Evolutionary conservation across 225 moss, liverwort and hornwort species (phyloP).

Genomic region (Thuidium tamariscinum): DNA sequence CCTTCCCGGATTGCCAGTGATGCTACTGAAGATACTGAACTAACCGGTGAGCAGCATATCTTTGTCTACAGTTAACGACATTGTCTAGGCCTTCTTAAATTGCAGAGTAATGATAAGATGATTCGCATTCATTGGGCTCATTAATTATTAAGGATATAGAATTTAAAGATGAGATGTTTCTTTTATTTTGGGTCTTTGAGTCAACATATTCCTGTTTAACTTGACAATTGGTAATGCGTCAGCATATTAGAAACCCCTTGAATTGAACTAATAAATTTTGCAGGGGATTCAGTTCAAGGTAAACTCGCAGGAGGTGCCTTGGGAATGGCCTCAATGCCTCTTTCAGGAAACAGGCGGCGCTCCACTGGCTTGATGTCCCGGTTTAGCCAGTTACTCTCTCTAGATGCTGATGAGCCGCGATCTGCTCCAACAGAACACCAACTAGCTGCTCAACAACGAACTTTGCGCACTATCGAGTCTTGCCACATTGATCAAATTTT

Average conservation of each 20-base stretch:
- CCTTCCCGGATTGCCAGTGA: constrained; percentile 87
- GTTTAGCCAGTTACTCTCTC: constrained; percentile 95
- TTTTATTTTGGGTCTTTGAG: background rate
- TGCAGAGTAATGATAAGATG: background rate
- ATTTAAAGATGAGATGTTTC: background rate
- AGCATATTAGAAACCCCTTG: background rate
- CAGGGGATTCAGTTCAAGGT: constrained; percentile 53
- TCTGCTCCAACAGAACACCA: constrained; percentile 98
- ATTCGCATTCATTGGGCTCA: background rate
- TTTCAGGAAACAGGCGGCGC: constrained; percentile 74
- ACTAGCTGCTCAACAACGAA: constrained; percentile 93
- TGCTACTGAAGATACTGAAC: constrained; percentile 71
- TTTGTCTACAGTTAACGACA: background rate
- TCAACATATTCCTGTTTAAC: background rate
- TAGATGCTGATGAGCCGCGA: constrained; percentile 92
- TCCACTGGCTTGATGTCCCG: constrained; percentile 96
- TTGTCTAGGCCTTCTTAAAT: background rate
- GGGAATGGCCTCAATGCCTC: constrained; percentile 61
- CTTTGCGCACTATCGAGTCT: constrained; percentile 90
- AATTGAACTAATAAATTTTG: background rate
- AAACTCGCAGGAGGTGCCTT: constrained; percentile 55
- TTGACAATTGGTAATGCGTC: background rate
- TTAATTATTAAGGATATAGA: background rate
- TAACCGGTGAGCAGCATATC: constrained; percentile 17
- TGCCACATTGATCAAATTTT: constrained; percentile 98